phyloP scores from a whole-genome alignment of 2,329 filamentous ascomycete species.

The Aspergillus viridinutans region DNA sequence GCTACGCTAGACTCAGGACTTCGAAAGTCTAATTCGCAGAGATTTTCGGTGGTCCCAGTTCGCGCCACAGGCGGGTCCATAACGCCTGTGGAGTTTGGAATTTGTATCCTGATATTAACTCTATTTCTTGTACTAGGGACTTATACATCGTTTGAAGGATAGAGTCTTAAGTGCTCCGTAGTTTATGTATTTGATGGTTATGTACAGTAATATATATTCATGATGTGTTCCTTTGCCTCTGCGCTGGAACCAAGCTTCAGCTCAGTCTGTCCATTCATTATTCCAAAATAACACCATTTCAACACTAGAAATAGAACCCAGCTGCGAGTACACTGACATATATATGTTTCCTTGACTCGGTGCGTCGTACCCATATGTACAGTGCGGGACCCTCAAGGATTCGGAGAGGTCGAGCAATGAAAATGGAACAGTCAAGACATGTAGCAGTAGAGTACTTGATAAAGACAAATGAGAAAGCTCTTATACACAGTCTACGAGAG shows the following conservation, averaged over 20 bases:
- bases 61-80: neutral
- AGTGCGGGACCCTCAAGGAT: no score
- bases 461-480: no score
- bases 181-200: no score
- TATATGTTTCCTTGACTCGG: no score
- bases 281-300: no score
- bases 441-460: no score
- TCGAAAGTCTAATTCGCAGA: neutral
- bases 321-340: neutral
- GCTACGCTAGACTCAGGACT: neutral
- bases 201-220: neutral
- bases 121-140: neutral
- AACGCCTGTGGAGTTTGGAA: neutral
- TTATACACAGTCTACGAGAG: no score
- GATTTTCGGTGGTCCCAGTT: neutral
- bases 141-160: neutral
- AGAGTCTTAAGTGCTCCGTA: no score
- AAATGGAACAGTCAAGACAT: no score
- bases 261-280: neutral
- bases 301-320: neutral
- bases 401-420: no score
- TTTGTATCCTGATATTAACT: neutral
- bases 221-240: neutral
- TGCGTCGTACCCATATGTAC: no score
- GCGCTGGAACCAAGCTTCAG: neutral